phyloP scores from a whole-genome alignment of 352 stramenopile genomes.

The Pythium pectinolyticum region DNA sequence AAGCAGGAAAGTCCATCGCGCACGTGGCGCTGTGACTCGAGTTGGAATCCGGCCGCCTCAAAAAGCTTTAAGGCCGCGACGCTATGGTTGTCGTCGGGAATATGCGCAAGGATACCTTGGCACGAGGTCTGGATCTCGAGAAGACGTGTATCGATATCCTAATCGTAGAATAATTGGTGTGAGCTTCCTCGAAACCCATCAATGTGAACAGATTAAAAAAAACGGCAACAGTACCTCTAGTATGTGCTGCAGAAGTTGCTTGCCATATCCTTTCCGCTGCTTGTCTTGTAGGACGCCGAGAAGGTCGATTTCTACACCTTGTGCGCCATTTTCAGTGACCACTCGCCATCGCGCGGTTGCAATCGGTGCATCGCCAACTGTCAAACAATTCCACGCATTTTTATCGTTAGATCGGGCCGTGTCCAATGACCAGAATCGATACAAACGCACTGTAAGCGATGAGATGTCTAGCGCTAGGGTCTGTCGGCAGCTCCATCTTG shows the following conservation, averaged over 20 bases:
- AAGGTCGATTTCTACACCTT: conserved; percentile 56
- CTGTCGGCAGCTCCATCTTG: conserved; percentile 33
- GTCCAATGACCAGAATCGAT: background rate
- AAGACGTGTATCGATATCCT: conserved; percentile 56
- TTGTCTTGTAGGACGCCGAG: conserved; percentile 59
- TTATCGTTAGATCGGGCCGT: conserved; percentile 9
- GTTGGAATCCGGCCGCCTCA: conserved; percentile 50
- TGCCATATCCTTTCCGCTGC: conserved; percentile 51
- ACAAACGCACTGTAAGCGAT: conserved; percentile 58
- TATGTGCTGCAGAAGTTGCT: conserved; percentile 45
- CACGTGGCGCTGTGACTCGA: conserved; percentile 33
- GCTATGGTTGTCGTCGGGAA: conserved; percentile 38
- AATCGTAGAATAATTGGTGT: background rate
- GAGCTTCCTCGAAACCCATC: conserved; percentile 5
- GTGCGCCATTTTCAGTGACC: conserved; percentile 38
- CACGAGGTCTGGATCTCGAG: conserved; percentile 30
- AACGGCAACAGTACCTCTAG: conserved; percentile 39
- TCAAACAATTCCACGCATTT: conserved; percentile 11
- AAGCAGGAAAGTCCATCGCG: conserved; percentile 30
- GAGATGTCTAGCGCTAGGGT: conserved; percentile 48
- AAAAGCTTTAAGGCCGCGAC: conserved; percentile 50
- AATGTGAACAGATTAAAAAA: conserved; percentile 11
- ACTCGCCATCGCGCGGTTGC: conserved; percentile 53
- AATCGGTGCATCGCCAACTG: conserved; percentile 75
- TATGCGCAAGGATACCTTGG: conserved; percentile 40